Conservation (phyloP, 2,329 filamentous ascomycete species). For the Calonectria pauciramosa region DNA sequence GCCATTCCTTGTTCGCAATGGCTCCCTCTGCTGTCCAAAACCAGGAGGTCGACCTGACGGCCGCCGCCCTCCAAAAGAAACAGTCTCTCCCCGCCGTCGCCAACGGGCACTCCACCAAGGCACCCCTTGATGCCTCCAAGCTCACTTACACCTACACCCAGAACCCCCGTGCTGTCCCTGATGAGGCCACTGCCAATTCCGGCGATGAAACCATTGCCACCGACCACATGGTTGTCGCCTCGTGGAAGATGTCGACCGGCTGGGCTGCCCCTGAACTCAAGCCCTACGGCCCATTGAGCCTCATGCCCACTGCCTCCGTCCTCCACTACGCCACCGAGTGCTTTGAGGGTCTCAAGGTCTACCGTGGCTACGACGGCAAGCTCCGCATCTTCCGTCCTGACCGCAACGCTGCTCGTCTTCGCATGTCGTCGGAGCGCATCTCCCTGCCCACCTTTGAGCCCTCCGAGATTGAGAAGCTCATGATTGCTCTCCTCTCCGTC, state of each 20-base stretch:
- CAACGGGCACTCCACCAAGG: slow-evolving; percentile 63
- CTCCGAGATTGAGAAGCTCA: slow-evolving; percentile 79
- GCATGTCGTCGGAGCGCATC: slow-evolving; percentile 73
- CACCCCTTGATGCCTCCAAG: slow-evolving; percentile 73
- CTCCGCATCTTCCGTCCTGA: slow-evolving; percentile 84
- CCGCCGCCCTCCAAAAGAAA: slow-evolving; percentile 66
- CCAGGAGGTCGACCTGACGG: slow-evolving; percentile 66
- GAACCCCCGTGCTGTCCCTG: slow-evolving; percentile 66
- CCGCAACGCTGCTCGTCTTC: slow-evolving; percentile 77
- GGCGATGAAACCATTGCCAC: slow-evolving; percentile 73
- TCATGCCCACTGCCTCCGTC: slow-evolving; percentile 85
- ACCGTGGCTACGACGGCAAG: slow-evolving; percentile 81
- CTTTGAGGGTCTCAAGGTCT: slow-evolving; percentile 88
- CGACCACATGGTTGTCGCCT: slow-evolving; percentile 89
- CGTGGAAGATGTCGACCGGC: slow-evolving; percentile 75
- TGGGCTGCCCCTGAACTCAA: slow-evolving; percentile 82
- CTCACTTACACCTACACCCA: slow-evolving; percentile 68
- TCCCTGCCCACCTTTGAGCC: slow-evolving; percentile 82
- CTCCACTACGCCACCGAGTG: slow-evolving; percentile 94
- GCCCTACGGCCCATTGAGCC: slow-evolving; percentile 81
- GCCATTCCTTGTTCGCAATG: slow-evolving; percentile 53
- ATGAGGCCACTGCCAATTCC: slow-evolving; percentile 61
- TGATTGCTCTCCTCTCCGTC: slow-evolving; percentile 77
- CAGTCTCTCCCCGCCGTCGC: slow-evolving; percentile 53
- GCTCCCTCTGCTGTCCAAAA: slow-evolving; percentile 62